Base-by-base conservation (phyloP, 306 rosid species). In the Hippophae tibetana region DNA sequence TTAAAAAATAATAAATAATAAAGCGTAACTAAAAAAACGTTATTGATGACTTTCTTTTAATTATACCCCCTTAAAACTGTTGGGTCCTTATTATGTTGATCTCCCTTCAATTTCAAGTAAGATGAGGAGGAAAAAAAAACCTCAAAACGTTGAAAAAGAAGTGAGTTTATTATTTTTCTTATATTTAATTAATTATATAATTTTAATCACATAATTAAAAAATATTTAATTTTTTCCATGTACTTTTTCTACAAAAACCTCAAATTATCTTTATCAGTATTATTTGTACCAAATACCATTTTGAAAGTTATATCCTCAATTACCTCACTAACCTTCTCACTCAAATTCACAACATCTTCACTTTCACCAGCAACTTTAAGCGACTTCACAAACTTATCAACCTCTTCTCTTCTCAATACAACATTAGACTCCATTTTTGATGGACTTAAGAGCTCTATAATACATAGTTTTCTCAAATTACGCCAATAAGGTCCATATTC, bases 401-500 rank as follows among this genome's bases (percentile, higher is more conserved):
- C 9, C 42, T 43, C 43, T 12, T 26, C 42, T 23, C 8, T 9
- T 52, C 63, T 25, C 52, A 59, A 6, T 8, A 6, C 13, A 8
- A 9, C 52, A 7, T 43, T 43, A 0, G 63, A 59, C 52, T 44
- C 52, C 13, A 44, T 26, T 26, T 10, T 44, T 18, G 52, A 45
- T 11, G 63, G 8, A 11, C 42, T 45, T 8, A 81, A 54, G 55
- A 77, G 71, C 7, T 77, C 68, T 1, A 60, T 3, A 0, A 63
- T 74, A 26, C 73, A 61, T 3, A 74, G 2, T 59, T 74, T 81
- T 47, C 66, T 70, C 49, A 71, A 13, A 47, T 62, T 45, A 10
- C 82, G 75, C 82, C 78, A 72, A 10, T 64, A 75, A 0, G 76
- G 7, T 5, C 81, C 81, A 52, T 61, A 61, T 53, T 47, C 45